phyloP scores from a whole-genome alignment of 2,329 filamentous ascomycete species.

The Colletotrichum limetticola region DNA sequence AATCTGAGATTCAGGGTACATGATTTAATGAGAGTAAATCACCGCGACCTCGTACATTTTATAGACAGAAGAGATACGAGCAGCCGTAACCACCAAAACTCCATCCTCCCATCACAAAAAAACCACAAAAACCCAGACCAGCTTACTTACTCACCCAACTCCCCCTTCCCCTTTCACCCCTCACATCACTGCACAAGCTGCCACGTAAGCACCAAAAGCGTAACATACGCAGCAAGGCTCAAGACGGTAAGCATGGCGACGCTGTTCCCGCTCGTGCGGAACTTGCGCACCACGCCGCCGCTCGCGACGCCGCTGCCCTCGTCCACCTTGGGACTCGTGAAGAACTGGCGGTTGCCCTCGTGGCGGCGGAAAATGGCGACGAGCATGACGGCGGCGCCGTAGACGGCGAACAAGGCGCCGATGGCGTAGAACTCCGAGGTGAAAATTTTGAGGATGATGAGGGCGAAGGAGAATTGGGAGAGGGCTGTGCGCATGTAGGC shows the following conservation, averaged over 20 bases:
- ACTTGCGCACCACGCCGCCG: slow-evolving; percentile 56
- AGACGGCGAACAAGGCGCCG: slow-evolving; percentile 93
- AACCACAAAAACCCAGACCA: no score
- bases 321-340: slow-evolving; percentile 61
- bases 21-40: no score
- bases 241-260: slow-evolving; percentile 67
- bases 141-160: no score
- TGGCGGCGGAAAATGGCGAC: slow-evolving; percentile 88
- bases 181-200: slow-evolving; percentile 45
- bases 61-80: no score
- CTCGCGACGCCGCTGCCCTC: slow-evolving; percentile 45
- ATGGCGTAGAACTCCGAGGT: slow-evolving; percentile 96
- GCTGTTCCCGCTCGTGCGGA: slow-evolving; percentile 72
- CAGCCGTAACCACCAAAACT: no score
- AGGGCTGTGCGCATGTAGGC: slow-evolving; percentile 96
- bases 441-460: slow-evolving; percentile 97
- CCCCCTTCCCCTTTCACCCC: no score
- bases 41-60: no score
- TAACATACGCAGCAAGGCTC: slow-evolving; percentile 68
- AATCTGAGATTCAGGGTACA: no score
- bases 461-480: slow-evolving; percentile 92
- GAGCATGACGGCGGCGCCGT: slow-evolving; percentile 85
- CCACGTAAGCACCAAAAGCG: slow-evolving; percentile 66
- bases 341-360: slow-evolving; percentile 95
- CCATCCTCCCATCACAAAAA: no score